These are phyloP conservation scores for Amoeboaphelidium protococcarum DNA, from an alignment of 371 early-diverging fungal genomes.

Conservation along the genomic window DNA sequence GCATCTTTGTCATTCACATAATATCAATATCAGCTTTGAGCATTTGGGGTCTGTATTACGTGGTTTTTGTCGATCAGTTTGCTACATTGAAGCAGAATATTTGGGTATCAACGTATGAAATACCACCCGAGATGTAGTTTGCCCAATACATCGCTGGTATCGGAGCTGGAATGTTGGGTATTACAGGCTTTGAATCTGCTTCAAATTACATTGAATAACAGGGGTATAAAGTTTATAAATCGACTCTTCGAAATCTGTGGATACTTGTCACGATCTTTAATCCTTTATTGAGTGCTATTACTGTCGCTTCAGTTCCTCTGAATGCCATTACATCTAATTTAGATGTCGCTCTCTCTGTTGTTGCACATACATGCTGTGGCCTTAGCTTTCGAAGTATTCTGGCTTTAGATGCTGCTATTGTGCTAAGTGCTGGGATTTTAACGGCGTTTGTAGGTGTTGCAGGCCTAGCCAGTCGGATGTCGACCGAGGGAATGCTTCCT, in stretches of 20 bases:
- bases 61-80: too few relatives aligned
- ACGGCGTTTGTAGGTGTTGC: slow-evolving; percentile 25
- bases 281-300: slow-evolving; percentile 17
- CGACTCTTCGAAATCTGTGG: slow-evolving; percentile 26
- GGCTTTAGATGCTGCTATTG: slow-evolving; percentile 25
- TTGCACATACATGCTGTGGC: slow-evolving; percentile 13
- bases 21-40: slow-evolving; percentile 17
- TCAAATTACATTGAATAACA: slow-evolving; percentile 25
- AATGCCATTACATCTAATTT: slow-evolving; percentile 12
- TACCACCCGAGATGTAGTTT: too few relatives aligned
- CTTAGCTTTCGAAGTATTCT: slow-evolving; percentile 17
- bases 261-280: slow-evolving; percentile 16
- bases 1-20: slow-evolving; percentile 14
- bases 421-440: slow-evolving; percentile 26
- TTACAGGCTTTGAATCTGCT: slow-evolving; percentile 23
- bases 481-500: too few relatives aligned
- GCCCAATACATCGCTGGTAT: too few relatives aligned
- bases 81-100: too few relatives aligned
- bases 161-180: slow-evolving; percentile 25
- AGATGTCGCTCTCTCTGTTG: slow-evolving; percentile 17
- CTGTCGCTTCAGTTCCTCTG: slow-evolving; percentile 16
- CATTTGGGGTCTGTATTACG: too few relatives aligned
- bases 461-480: too few relatives aligned
- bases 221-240: slow-evolving; percentile 22
- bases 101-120: too few relatives aligned